These are phyloP conservation scores for Cyamopsis tetragonoloba DNA, from an alignment of 306 rosid genomes.

Conservation along the genomic window DNA sequence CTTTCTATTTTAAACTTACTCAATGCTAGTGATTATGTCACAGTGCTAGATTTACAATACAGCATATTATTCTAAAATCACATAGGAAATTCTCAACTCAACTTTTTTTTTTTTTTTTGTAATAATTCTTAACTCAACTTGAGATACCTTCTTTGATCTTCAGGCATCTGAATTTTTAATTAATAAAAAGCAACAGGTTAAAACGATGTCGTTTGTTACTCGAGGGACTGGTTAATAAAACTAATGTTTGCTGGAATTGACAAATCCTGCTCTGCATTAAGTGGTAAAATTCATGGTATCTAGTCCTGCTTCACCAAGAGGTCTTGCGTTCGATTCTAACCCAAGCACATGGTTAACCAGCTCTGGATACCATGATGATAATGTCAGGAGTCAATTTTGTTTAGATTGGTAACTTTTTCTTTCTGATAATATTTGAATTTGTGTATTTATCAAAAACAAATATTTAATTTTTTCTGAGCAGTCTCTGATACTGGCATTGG, in stretches of 20 bases:
- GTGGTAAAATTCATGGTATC: not conserved
- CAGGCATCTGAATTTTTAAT: not conserved
- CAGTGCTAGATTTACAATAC: not conserved
- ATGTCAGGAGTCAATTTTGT: too few species aligned
- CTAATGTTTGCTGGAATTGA: too few species aligned
- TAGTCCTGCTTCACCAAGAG: not conserved
- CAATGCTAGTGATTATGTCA: too few species aligned
- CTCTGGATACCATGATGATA: slow-evolving; percentile 9
- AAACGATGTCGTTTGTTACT: not conserved
- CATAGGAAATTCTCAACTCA: too few species aligned
- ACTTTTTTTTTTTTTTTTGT: too few species aligned
- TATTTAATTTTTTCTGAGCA: slow-evolving; percentile 33
- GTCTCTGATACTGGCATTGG: slow-evolving; percentile 91
- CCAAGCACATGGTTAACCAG: not conserved
- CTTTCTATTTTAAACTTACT: too few species aligned
- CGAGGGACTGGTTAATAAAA: not conserved
- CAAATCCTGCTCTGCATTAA: not conserved
- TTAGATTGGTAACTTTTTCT: not conserved
- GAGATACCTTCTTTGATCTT: not conserved
- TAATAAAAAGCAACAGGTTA: not conserved
- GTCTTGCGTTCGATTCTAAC: not conserved
- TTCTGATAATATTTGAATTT: slow-evolving; percentile 2
- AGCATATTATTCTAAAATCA: too few species aligned
- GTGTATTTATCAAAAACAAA: too few species aligned
- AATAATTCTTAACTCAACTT: too few species aligned